Evolutionary conservation across 179 eudicot species (phyloP), one percentile per base, ranked within the genome.

Genomic region (Silene vulgaris): DNA sequence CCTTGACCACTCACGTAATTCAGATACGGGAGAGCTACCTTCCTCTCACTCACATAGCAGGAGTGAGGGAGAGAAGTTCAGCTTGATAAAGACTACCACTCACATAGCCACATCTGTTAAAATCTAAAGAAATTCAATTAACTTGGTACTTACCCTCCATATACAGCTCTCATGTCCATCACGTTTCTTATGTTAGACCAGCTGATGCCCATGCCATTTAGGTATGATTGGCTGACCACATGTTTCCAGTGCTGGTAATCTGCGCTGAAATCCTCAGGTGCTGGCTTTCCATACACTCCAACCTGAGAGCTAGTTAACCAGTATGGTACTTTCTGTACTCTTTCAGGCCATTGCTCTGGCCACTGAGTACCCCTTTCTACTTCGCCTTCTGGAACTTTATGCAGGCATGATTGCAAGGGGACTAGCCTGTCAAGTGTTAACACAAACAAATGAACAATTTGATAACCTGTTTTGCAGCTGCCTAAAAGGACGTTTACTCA

Each of bases 141-240:
- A 52, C 59, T 52, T 13, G 17, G 59, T 69, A 71, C 96, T 87
- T 87, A 92, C 97, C 97, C 96, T 88, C 97, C 97, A 56, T 92
- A 92, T 57, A 89, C 82, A 57, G 96, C 84, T 77, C 87, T 86
- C 97, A 92, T 92, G 83, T 92, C 97, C 96, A 92, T 89, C 76
- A 89, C 96, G 78, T 92, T 92, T 80, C 97, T 83, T 23, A 92
- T 89, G 28, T 76, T 82, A 64, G 89, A 80, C 97, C 96, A 90
- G 87, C 85, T 83, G 79, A 92, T 88, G 43, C 91, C 94, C 84
- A 92, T 75, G 56, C 93, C 91, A 32, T 74, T 80, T 7, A 89
- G 80, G 79, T 92, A 92, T 8, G 91, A 84, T 72, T 86, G 80
- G 61, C 71, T 82, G 61, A 92, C 90, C 26, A 92, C 91, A 66